Evolutionary conservation across 2,329 filamentous ascomycete genomes (phyloP), one percentile per base, ranked within the genome.

Genomic region (Colletotrichum sp.): DNA sequence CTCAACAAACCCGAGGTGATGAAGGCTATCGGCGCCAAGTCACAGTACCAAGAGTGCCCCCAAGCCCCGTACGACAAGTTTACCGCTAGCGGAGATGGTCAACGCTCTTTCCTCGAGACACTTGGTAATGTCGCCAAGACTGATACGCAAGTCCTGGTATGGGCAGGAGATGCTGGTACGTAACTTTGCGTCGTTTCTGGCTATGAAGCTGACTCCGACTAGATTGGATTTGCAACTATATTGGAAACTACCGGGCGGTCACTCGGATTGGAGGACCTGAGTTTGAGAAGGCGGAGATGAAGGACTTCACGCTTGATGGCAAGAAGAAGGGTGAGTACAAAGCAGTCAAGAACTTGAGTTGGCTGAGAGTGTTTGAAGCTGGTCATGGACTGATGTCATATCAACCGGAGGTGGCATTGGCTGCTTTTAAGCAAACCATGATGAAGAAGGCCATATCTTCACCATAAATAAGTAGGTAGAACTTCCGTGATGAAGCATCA

Each of bases 151-250:
- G 86, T 89, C 2, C 78, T 91, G 4, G 81, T 91, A 58, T 91
- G 89, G 89, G 89, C 89, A 0, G 90, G 90, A 38, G 90, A 91
- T 70, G 86, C 89, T 4, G 32, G 28, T 30, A n/a, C n/a, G n/a
- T n/a, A n/a, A n/a, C n/a, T n/a, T n/a, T n/a, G n/a, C n/a, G n/a
- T n/a, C n/a, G n/a, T n/a, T n/a, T n/a, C n/a, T n/a, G n/a, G n/a
- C n/a, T n/a, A n/a, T n/a, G n/a, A n/a, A n/a, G n/a, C n/a, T n/a
- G n/a, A n/a, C n/a, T n/a, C n/a, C n/a, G n/a, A n/a, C n/a, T n/a
- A n/a, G 90, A 92, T 78, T 91, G 86, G 82, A 89, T 91, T 69
- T 91, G 89, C 78, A 92, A 91, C 81, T 91, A 89, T 87, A 82
- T 88, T 34, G 90, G 90, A n/a, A 86, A 84, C 36, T 83, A 72